Conservation (phyloP, 495 filamentous ascomycete species). For the Pseudomonodictys pantanalensis region DNA sequence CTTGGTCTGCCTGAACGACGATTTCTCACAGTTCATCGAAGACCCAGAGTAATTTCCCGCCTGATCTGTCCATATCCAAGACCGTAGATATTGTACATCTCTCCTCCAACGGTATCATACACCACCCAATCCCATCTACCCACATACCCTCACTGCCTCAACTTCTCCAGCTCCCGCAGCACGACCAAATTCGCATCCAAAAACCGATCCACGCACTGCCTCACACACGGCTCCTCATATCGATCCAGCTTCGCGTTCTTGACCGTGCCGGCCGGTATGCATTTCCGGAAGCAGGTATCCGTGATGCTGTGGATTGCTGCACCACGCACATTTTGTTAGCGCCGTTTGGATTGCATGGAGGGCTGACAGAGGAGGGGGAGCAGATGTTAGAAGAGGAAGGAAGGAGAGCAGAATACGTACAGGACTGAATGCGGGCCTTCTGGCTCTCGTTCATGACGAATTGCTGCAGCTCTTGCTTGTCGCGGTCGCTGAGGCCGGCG, state of each 20-base stretch:
- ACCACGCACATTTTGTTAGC: background rate
- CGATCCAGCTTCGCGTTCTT: constrained; percentile 64
- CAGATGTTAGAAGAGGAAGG: background rate
- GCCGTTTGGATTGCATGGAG: background rate
- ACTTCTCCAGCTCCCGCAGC: constrained; percentile 70
- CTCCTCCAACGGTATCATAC: background rate
- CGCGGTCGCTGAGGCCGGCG: constrained; percentile 70
- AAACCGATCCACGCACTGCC: constrained; percentile 91
- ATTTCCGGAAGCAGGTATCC: constrained; percentile 91
- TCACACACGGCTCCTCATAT: constrained; percentile 72
- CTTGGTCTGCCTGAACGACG: too few relatives aligned
- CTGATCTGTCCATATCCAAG: too few relatives aligned
- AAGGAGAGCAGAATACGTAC: constrained; percentile 49
- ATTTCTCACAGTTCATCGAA: too few relatives aligned
- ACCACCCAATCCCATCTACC: background rate
- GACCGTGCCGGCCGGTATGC: constrained; percentile 64
- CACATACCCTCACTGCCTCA: constrained; percentile 44
- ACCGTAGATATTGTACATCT: background rate
- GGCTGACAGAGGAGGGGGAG: background rate
- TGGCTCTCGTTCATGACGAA: constrained; percentile 77
- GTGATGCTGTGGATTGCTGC: constrained; percentile 75
- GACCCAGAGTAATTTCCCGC: too few relatives aligned
- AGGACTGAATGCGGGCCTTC: constrained; percentile 73
- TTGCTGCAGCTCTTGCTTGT: constrained; percentile 83
- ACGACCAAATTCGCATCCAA: constrained; percentile 81